Evolutionary conservation across 2,329 filamentous ascomycete genomes (phyloP).

Genomic region (Colletotrichum theobromicola): DNA sequence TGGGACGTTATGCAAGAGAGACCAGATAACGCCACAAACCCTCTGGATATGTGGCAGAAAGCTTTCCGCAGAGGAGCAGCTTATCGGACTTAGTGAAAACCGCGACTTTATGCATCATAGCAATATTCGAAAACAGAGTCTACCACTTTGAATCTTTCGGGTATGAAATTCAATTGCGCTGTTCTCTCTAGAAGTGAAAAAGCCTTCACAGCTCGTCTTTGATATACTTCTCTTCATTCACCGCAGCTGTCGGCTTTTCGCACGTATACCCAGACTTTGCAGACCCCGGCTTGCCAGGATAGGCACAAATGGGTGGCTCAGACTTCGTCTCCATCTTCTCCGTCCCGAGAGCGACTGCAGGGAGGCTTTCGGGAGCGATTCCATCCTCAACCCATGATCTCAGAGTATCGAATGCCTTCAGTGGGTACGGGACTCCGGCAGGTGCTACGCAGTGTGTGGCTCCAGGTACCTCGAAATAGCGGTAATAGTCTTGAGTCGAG

Average conservation of each 20-base stretch:
- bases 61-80: background rate
- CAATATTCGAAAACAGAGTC: background rate
- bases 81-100: background rate
- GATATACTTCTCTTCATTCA: background rate
- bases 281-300: background rate
- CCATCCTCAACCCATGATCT: constrained; percentile 62
- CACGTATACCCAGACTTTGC: background rate
- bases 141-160: background rate
- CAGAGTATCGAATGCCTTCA: background rate
- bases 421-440: background rate
- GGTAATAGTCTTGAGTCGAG: background rate
- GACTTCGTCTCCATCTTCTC: background rate
- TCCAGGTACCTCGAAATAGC: constrained; percentile 54
- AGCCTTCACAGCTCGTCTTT: background rate
- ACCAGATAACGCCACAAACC: background rate
- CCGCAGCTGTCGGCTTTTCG: background rate
- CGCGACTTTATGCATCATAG: background rate
- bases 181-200: background rate
- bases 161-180: background rate
- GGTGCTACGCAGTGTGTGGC: constrained; percentile 49
- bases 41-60: background rate
- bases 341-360: background rate
- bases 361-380: constrained; percentile 41
- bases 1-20: background rate
- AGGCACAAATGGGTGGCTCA: background rate